Base-by-base conservation (phyloP, 1,284 basidiomycete genomes). In the Moesziomyces sp. region DNA sequence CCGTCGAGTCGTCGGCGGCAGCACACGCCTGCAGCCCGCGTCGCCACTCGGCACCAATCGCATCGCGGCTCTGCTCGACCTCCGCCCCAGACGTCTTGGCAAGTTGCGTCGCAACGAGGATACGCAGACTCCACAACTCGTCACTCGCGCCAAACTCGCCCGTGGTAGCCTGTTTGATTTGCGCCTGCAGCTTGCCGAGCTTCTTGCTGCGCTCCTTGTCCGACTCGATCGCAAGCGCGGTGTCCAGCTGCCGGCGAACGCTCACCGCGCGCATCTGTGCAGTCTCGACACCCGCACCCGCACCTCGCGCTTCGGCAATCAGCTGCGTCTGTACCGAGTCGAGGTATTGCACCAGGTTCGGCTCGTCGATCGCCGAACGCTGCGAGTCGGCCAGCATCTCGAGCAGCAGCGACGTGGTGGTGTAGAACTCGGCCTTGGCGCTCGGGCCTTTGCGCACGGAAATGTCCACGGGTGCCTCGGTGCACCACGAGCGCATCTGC, bases 281-380 rank as follows among this genome's bases (percentile, higher is more conserved):
- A 13, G 60, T 71, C 55, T 75, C 73, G 14, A 72, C 54, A 2
- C 28, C 6, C 2, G 56, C 57, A 16, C 68, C 73, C 3, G 68
- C 73, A 2, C 51, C 56, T 35, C 56, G 63, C 10, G 73, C 73
- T 19, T 75, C 73, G 18, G 60, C 54, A 48, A 68, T 51, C 45
- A 74, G 56, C 56, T 70, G 59, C 3, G 48, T 35, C 26, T 66
- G 58, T 3, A 74, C 69, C 7, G 60, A 64, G 9, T 60, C 68
- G 38, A 80, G 53, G 47, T 78, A 80, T 13, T 57, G 56, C 40
- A 73, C 38, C 38, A 80, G 58, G 47, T 80, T 74, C 23, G 68
- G 48, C 55, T 80, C 78, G 24, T 78, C 74, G 38, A 79, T 71
- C 21, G 61, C 71, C 13, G 70, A 71, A 7, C 76, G 66, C 44